Conservation (phyloP, 2,329 filamentous ascomycete species). For the Fusarium falciforme region DNA sequence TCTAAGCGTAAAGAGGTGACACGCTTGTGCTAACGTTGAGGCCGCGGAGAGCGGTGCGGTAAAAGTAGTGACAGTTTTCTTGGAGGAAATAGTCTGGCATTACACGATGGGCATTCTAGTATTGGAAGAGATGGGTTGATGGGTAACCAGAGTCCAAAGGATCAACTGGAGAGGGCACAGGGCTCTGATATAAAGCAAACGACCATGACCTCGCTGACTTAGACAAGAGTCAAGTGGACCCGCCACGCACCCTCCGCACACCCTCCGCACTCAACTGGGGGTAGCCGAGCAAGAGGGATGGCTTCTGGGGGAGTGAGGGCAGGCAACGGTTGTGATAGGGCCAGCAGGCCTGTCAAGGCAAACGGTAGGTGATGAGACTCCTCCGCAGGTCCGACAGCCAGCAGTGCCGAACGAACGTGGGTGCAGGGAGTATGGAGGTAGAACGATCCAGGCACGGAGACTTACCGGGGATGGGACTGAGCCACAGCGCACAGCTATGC, state of each 20-base stretch:
- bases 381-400: conserved; percentile 43
- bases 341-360: conserved; percentile 3
- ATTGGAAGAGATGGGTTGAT: conserved; percentile 17
- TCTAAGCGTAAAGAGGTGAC: conserved; percentile 78
- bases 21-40: conserved; percentile 84
- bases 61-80: conserved; percentile 95
- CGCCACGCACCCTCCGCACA: conserved; percentile 39
- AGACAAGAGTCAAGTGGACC: conserved; percentile 46
- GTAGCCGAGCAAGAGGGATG: conserved; percentile 33
- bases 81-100: conserved; percentile 87
- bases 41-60: conserved; percentile 87
- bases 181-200: conserved; percentile 43
- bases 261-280: conserved; percentile 30
- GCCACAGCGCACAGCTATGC: conserved; percentile 8
- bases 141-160: conserved; percentile 9
- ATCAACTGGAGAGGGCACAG: conserved; percentile 33
- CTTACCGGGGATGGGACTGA: conserved; percentile 41
- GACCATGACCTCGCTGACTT: conserved; percentile 43
- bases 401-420: conserved; percentile 35
- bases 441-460: conserved; percentile 28
- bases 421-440: conserved; percentile 30
- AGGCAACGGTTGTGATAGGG: conserved; percentile 31
- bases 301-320: conserved; percentile 21
- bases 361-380: conserved; percentile 16
- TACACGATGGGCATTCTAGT: conserved; percentile 54